A percentile compares a stretch with the other conserved stretches of the same genome.
phyloP scores from a whole-genome alignment of 139 green algal species.

The Chlorokybus atmophyticus region DNA sequence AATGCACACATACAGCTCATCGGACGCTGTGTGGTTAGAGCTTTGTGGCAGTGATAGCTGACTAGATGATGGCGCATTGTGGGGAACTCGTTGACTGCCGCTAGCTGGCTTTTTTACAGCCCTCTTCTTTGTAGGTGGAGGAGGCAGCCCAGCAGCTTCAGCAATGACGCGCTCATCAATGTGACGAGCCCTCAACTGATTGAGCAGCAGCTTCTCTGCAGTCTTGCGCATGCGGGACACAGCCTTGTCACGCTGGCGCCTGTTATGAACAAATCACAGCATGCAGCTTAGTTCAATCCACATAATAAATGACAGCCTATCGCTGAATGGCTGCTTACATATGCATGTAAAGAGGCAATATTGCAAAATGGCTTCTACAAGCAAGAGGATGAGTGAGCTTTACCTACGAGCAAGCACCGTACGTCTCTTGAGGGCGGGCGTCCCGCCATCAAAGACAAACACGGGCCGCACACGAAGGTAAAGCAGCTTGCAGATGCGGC shows the following conservation, averaged over 20 bases:
- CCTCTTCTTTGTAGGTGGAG: too few species aligned
- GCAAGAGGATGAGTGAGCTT: neutral
- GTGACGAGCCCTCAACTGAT: slow-evolving; percentile 59
- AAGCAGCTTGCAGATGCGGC: slow-evolving; percentile 86
- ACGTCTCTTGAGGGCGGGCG: slow-evolving; percentile 76
- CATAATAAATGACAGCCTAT: too few species aligned
- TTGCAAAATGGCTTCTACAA: neutral
- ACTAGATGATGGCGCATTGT: too few species aligned
- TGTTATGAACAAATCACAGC: too few species aligned
- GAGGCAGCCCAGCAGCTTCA: too few species aligned
- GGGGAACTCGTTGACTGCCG: too few species aligned
- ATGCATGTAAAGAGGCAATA: neutral
- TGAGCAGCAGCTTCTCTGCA: slow-evolving; percentile 88
- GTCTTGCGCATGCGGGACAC: slow-evolving; percentile 20
- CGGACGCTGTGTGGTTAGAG: too few species aligned
- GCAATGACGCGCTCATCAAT: slow-evolving; percentile 3
- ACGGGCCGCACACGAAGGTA: slow-evolving; percentile 83
- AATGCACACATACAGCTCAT: too few species aligned
- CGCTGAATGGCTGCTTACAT: too few species aligned
- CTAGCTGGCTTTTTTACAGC: too few species aligned
- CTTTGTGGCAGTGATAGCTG: too few species aligned
- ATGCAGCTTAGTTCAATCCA: too few species aligned
- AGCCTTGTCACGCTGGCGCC: slow-evolving; percentile 23
- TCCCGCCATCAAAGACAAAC: slow-evolving; percentile 96
- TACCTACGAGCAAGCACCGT: slow-evolving; percentile 38